Conservation (phyloP, 345 rosid genomes). For the Syzygium aqueum region DNA sequence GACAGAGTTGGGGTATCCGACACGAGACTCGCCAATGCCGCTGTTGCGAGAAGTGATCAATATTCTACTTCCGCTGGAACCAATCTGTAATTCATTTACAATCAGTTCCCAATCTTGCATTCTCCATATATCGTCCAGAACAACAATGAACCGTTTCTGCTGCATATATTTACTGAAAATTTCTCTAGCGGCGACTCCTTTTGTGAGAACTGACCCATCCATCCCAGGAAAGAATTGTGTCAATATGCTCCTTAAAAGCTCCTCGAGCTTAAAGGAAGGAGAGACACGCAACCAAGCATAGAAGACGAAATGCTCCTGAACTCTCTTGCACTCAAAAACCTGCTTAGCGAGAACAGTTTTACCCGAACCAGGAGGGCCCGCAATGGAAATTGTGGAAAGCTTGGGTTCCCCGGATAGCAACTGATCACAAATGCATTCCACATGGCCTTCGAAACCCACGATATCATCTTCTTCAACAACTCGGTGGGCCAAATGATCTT, state of each 20-base stretch:
- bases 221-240: background rate
- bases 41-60: background rate
- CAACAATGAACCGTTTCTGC: background rate
- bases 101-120: background rate
- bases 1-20: background rate
- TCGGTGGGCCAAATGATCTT: background rate
- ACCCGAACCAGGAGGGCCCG: constrained; percentile 10
- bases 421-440: background rate
- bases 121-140: constrained; percentile 9
- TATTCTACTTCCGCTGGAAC: background rate
- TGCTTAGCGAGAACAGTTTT: constrained; percentile 6
- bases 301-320: background rate
- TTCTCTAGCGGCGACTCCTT: background rate
- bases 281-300: constrained; percentile 9
- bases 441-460: background rate
- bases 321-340: constrained; percentile 1
- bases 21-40: background rate
- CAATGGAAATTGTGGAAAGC: background rate
- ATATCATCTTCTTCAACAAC: background rate
- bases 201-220: background rate
- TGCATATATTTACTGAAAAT: background rate
- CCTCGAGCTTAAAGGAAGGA: background rate
- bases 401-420: background rate
- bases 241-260: background rate
- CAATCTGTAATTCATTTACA: background rate